These are phyloP conservation scores for Chlorella sp. DNA, from an alignment of 139 green algal species.

Conservation along the genomic window DNA sequence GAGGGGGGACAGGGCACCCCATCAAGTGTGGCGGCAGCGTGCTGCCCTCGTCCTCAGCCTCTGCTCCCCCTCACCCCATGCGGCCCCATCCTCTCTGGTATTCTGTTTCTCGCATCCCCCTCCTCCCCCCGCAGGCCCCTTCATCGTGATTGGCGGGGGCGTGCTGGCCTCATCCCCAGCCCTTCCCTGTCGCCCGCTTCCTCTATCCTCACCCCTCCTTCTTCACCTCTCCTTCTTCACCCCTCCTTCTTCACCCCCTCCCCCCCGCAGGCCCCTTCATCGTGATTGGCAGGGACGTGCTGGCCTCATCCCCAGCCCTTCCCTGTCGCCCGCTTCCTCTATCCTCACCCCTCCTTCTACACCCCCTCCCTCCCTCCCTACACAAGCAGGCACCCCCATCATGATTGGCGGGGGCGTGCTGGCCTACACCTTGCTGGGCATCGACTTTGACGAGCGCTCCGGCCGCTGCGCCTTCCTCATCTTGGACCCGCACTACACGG, in stretches of 20 bases:
- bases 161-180: too few relatives aligned
- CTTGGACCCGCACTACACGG: conserved; percentile 96
- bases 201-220: neutral
- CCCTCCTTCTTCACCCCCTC: neutral
- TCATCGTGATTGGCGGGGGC: too few relatives aligned
- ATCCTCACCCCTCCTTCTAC: neutral
- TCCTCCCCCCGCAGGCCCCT: too few relatives aligned
- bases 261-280: too few relatives aligned
- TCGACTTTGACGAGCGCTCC: conserved; percentile 87
- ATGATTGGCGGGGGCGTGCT: conserved; percentile 97
- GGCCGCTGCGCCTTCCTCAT: conserved; percentile 94
- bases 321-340: too few relatives aligned
- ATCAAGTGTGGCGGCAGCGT: too few relatives aligned
- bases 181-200: neutral
- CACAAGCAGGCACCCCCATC: conserved; percentile 71
- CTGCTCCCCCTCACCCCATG: too few relatives aligned
- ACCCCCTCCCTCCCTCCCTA: neutral
- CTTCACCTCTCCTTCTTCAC: neutral
- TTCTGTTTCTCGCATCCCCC: too few relatives aligned
- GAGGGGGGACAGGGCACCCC: too few relatives aligned
- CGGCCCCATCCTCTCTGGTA: too few relatives aligned
- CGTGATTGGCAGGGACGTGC: too few relatives aligned
- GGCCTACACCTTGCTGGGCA: conserved; percentile 95
- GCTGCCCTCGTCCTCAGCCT: too few relatives aligned
- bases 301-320: neutral